phyloP scores from a whole-genome alignment of 2,329 filamentous ascomycete species.

The Aureobasidium sp. region DNA sequence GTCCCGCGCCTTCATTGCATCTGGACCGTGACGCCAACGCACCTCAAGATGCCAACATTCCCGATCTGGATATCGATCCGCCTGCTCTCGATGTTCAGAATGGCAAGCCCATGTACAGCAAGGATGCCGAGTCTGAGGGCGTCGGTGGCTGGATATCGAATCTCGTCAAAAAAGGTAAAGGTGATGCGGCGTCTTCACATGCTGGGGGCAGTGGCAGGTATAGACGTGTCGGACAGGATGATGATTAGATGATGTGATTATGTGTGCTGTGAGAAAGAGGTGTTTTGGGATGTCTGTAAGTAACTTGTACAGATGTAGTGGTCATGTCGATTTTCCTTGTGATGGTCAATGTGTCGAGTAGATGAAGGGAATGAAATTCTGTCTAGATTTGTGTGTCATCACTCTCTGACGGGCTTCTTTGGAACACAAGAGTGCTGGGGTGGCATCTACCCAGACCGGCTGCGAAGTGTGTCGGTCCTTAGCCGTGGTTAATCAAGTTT shows the following conservation, averaged over 20 bases:
- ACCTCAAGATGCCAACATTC: constrained; percentile 53
- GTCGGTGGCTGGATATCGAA: constrained; percentile 64
- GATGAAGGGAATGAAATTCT: no score
- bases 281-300: not conserved
- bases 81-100: constrained; percentile 53
- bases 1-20: constrained; percentile 72
- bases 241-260: not conserved
- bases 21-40: constrained; percentile 47
- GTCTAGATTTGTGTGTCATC: no score
- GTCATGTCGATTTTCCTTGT: no score
- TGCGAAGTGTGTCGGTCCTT: no score
- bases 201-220: constrained; percentile 39
- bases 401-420: no score
- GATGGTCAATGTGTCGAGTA: no score
- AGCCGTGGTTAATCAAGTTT: no score
- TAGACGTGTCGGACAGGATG: constrained; percentile 39
- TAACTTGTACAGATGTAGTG: constrained; percentile 8
- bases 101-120: constrained; percentile 41
- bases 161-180: constrained; percentile 52
- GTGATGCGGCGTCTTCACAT: constrained; percentile 32
- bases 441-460: no score
- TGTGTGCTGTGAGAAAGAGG: no score
- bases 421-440: no score
- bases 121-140: constrained; percentile 43
- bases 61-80: constrained; percentile 74